Base-by-base conservation (phyloP, 768 basidiomycete species). In the Mycena venus region DNA sequence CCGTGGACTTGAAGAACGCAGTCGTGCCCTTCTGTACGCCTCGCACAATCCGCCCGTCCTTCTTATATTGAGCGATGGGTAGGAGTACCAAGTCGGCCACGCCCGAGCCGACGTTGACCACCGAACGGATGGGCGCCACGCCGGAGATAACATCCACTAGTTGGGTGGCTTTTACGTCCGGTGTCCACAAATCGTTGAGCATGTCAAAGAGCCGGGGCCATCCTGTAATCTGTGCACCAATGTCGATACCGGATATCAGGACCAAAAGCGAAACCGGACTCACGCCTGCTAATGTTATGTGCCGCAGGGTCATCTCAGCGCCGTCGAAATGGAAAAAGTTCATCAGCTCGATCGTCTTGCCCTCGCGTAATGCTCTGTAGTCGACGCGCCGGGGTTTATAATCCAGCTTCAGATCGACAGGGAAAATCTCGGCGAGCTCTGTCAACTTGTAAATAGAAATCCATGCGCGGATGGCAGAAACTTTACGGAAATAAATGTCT, bases 251-350 rank as follows among this genome's bases (percentile, higher is more conserved):
- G 29, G 14, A 40, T 15, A 9, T 1, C 23, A 14, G 23, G 51
- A 44, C 47, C 70, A 21, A 51, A 68, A 44, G 75, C 21, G 23
- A 38, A 56, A 15, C 17, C 21, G 51, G 17, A 88, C 96, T 80
- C 82, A 99, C 97, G 34, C 98, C 98, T 72, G 93, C 91, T 36
- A 99, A 82, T 21, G 95, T 96, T 75, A 99, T 93, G 79, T 98
- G 97, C 69, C 98, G 89, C 64, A 99, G 83, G 0, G 97, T 98
- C 96, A 99, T 99, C 83, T 99, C 98, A 4, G 98, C 95, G 0
- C 96, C 97, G 78, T 99, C 98, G 77, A 99, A 99, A 84, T 99
- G 97, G 93, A 99, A 99, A 83, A 99, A 99, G 81, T 99, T 99
- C 98, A 99, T 99, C 56, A 99, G 84, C 80, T 99, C 98, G 73